phyloP scores from a whole-genome alignment of 2,329 filamentous ascomycete species.

The Dactylellina drechsleri region DNA sequence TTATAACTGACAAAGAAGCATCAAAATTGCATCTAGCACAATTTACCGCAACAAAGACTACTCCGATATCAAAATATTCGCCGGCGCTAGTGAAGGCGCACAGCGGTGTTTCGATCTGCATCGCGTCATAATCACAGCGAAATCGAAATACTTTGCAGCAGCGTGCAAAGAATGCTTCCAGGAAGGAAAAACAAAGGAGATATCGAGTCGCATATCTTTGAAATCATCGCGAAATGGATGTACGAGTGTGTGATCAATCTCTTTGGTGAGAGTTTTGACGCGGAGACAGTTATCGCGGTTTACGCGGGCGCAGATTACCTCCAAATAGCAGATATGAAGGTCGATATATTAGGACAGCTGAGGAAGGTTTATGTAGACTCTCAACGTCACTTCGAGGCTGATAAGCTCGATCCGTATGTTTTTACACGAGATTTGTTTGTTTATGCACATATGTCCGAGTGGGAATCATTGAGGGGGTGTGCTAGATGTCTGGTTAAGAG shows the following conservation, averaged over 20 bases:
- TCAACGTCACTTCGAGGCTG: neutral
- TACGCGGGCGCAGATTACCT: slow-evolving; percentile 16
- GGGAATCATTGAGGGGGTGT: neutral
- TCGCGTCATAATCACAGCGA: neutral
- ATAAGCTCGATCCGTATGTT: neutral
- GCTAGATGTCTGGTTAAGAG: neutral
- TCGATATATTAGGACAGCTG: neutral
- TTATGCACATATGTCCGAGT: neutral
- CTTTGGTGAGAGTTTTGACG: neutral
- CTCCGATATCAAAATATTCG: slow-evolving; percentile 1
- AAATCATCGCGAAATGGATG: slow-evolving; percentile 10
- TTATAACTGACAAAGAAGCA: too few relatives aligned
- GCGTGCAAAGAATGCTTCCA: neutral
- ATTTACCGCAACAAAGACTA: neutral
- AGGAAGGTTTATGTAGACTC: neutral
- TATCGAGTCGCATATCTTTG: slow-evolving; percentile 10
- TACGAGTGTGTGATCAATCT: slow-evolving; percentile 5
- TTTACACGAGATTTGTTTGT: neutral
- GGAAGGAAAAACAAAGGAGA: neutral
- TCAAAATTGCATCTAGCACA: neutral
- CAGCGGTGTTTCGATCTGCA: slow-evolving; percentile 6
- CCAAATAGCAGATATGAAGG: neutral
- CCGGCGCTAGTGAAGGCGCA: neutral
- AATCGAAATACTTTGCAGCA: slow-evolving; percentile 5
- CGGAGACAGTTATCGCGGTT: neutral